Percentiles rank a stretch among this genome's conserved stretches.
Conservation (phyloP, 331 rosid species). For the Telfairia occidentalis region DNA sequence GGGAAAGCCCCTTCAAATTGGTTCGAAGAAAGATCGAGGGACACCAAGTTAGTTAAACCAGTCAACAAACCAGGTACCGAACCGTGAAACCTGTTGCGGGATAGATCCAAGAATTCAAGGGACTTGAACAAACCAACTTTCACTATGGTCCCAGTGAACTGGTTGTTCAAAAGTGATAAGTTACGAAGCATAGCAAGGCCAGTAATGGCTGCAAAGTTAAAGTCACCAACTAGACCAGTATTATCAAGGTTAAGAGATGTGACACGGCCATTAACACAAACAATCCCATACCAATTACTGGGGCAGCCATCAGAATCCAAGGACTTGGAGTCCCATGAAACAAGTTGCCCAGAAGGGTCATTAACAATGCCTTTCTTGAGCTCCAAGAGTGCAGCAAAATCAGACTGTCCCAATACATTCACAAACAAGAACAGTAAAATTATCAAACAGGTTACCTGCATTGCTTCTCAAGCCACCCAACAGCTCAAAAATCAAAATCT, state of each 20-base stretch:
- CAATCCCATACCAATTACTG: slow-evolving; percentile 50
- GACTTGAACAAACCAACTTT: slow-evolving; percentile 31
- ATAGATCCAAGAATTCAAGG: slow-evolving; percentile 52
- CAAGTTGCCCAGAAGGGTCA: slow-evolving; percentile 47
- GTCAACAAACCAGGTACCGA: slow-evolving; percentile 24
- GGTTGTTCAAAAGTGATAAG: slow-evolving; percentile 50
- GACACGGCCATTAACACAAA: slow-evolving; percentile 45
- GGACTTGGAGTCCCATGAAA: slow-evolving; percentile 59
- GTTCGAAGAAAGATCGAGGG: slow-evolving; percentile 58
- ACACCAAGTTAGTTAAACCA: slow-evolving; percentile 26
- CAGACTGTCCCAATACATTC: slow-evolving; percentile 42
- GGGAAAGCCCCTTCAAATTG: slow-evolving; percentile 45
- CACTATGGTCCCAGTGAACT: slow-evolving; percentile 41
- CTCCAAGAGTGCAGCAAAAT: slow-evolving; percentile 51
- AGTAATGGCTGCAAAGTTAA: slow-evolving; percentile 39
- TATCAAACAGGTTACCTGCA: slow-evolving; percentile 51
- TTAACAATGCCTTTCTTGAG: slow-evolving; percentile 46
- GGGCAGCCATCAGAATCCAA: slow-evolving; percentile 65
- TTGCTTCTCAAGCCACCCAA: slow-evolving; percentile 37
- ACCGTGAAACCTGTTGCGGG: slow-evolving; percentile 50
- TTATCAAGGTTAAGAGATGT: slow-evolving; percentile 40
- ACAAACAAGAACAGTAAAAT: slow-evolving; percentile 27
- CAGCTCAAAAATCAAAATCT: slow-evolving; percentile 19
- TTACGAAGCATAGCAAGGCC: slow-evolving; percentile 51
- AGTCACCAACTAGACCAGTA: slow-evolving; percentile 53